Percentiles rank a stretch among this genome's conserved stretches.
Conservation (phyloP, 257 asterid genomes). For the Capsicum chinense region DNA sequence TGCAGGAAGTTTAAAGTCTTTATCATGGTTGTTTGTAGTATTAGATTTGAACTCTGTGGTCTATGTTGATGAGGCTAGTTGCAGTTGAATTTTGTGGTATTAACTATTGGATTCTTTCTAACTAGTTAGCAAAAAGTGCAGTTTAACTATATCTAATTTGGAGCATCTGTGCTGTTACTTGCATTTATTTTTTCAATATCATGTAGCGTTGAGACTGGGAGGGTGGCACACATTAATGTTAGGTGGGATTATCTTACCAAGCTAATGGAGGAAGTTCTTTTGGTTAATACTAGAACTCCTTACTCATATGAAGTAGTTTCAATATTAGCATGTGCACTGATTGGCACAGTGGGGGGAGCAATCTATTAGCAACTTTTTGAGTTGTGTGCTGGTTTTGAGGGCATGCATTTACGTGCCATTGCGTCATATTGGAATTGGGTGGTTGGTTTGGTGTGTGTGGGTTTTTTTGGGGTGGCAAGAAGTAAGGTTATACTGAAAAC, state of each 20-base stretch:
- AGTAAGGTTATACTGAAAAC: background rate
- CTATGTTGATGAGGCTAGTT: conserved; percentile 17
- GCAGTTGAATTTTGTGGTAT: background rate
- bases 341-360: background rate
- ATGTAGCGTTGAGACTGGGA: background rate
- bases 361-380: background rate
- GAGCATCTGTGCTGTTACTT: background rate
- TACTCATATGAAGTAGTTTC: background rate
- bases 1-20: background rate
- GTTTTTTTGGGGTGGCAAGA: background rate
- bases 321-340: background rate
- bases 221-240: background rate
- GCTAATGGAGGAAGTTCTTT: background rate
- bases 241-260: background rate
- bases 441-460: background rate
- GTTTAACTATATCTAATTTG: background rate
- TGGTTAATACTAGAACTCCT: background rate
- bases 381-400: background rate
- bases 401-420: background rate
- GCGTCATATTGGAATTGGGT: background rate
- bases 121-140: background rate
- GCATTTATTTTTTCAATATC: background rate
- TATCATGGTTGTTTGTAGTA: background rate
- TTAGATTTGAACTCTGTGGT: background rate
- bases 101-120: background rate